Evolutionary conservation across 2,329 filamentous ascomycete species (phyloP).

Genomic region (Penicillium italicum): DNA sequence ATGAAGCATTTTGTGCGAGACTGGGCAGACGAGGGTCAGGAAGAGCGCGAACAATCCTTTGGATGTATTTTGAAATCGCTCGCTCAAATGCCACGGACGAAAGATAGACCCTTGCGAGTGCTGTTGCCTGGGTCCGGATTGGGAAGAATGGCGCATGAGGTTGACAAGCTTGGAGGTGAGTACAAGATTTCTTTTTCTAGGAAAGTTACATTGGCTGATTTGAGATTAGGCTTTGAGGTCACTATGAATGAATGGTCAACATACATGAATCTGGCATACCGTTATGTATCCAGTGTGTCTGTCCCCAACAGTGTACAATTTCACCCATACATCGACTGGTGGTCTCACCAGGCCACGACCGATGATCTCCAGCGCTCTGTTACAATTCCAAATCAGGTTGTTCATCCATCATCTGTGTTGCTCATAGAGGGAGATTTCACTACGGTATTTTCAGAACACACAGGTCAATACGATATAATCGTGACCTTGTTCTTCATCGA

Average conservation of each 20-base stretch:
- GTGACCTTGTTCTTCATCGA: slow-evolving; percentile 61
- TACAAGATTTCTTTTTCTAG: neutral
- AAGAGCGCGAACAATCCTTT: slow-evolving; percentile 46
- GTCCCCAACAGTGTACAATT: slow-evolving; percentile 25
- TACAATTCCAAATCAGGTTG: slow-evolving; percentile 43
- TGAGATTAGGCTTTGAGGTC: slow-evolving; percentile 46
- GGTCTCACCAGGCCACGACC: slow-evolving; percentile 54
- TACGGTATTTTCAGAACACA: slow-evolving; percentile 31
- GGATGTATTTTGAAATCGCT: slow-evolving; percentile 33
- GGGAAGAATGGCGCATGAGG: slow-evolving; percentile 52
- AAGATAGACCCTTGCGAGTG: slow-evolving; percentile 33
- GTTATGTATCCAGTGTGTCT: slow-evolving; percentile 44
- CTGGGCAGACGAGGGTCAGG: slow-evolving; percentile 50
- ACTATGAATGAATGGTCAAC: slow-evolving; percentile 58
- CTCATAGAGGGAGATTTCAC: slow-evolving; percentile 56
- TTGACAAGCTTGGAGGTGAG: slow-evolving; percentile 44
- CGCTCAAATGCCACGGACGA: slow-evolving; percentile 2
- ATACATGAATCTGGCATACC: slow-evolving; percentile 56
- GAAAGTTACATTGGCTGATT: neutral
- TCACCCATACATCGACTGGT: slow-evolving; percentile 55
- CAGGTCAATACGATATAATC: slow-evolving; percentile 46
- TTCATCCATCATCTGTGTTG: slow-evolving; percentile 37
- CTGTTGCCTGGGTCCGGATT: slow-evolving; percentile 54
- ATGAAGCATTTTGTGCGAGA: slow-evolving; percentile 58
- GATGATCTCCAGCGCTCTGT: slow-evolving; percentile 48